Evolutionary conservation across 2,329 filamentous ascomycete species (phyloP), one percentile per base, ranked within the genome.

Genomic region (Fusarium concolor): DNA sequence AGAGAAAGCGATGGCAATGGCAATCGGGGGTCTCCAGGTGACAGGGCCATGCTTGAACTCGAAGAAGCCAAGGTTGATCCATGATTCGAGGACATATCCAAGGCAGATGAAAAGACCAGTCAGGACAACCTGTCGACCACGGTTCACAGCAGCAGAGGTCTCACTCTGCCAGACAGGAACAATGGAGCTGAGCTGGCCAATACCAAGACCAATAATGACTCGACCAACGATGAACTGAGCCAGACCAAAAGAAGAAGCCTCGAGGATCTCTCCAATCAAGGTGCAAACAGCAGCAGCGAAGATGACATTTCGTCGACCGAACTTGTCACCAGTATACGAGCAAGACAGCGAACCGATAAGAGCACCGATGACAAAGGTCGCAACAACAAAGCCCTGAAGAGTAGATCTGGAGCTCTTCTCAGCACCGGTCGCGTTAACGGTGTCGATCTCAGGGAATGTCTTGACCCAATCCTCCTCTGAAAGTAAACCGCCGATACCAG

Each of bases 401-500:
- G 81, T 83, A 0, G 85, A 82, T 33, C 84, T 82, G 54, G 73
- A 68, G 35, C 76, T 77, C 60, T 78, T 77, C 58, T 81, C 73
- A 0, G 71, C 51, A 1, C 71, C 53, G 17, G 26, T 76, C 1
- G 86, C 86, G 60, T 86, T 75, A 76, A 89, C 87, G 69, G 83
- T 87, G 9, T 75, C 67, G 22, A 88, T 70, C 42, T 71, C 51
- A 10, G 74, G 81, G 69, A 89, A 89, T 63, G 87, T 79, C 18
- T 80, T 80, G 54, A 88, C 86, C 61, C 87, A 86, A 73, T 86
- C 81, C 22, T 80, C 79, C 6, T 93, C 84, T 1, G 89, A 90
- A 57, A 94, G 82, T 52, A 94, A 85, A 56, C 88, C 88, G 37
- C 89, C 90, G 80, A 91, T 91, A 5, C 91, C 89, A 71, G 90